Evolutionary conservation across 805 yeast species (phyloP), one percentile per base, ranked within the genome.

Genomic region (Candida maltosa): DNA sequence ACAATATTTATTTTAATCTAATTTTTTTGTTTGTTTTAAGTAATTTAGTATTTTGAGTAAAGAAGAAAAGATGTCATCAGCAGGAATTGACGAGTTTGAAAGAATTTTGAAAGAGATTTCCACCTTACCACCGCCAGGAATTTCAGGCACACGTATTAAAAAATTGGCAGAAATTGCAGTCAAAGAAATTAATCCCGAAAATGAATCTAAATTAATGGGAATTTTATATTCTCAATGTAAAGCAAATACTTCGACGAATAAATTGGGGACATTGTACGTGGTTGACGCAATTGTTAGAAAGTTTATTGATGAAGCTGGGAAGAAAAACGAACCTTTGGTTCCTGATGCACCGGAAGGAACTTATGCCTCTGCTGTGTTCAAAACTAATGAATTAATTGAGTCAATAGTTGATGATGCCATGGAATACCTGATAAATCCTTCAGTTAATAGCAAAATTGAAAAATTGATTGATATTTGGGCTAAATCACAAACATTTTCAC

Each of bases 401-500:
- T 70, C 73, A 29, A 58, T 86, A 38, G 59, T 87, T 42, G 78
- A 76, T 44, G 81, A 80, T 48, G 78, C 87, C 20, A 60, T 81
- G 45, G 67, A 73, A 27, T 76, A 72, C 40, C 68, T 77, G 42
- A 62, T 71, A 27, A 56, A 54, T 40, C 37, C 84, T 70, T 53
- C 84, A 69, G 60, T 75, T 60, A 54, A 46, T 54, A 87, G 78
- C 40, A 93, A 89, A 58, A 76, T 88, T 48, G 69, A 80, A 50
- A 91, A 88, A 61, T 71, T 93, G 47, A 75, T 93, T 46, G 95
- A 87, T 44, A 89, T 93, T 50, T 93, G 98, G 98, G 86, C 79
- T 47, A 79, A 86, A 45, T 83, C 88, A 24, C 78, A 77, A 28
- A 83, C 96, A 11, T 91, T 93, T 62, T 69, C 70, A 37, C 73